Evolutionary conservation across 768 basidiomycete genomes (phyloP), one percentile per base, ranked within the genome.

Genomic region (Calocybe gangraenosa): DNA sequence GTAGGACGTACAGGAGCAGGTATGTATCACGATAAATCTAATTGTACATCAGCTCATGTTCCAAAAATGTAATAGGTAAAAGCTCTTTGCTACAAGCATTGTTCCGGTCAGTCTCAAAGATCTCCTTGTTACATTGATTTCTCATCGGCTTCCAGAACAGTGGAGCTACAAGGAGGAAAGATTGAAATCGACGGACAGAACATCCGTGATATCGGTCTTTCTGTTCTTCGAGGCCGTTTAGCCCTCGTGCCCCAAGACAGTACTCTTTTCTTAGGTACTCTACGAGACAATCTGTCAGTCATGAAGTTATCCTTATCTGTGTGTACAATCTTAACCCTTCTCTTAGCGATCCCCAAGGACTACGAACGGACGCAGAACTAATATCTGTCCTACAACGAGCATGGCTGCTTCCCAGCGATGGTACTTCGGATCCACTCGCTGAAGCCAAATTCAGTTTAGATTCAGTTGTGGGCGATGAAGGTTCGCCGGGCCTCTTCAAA

Each of bases 371-470:
- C 59, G 76, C 76, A 0, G 79, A 83, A 53, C 58, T 84, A 14
- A 76, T 87, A 32, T 74, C 77, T 1, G 73, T 77, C 14, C 71
- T 87, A 3, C 77, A 77, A 44, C 64, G 80, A 36, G 76, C 80
- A 10, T 79, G 78, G 65, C 68, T 87, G 10, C 69, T 86, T 10
- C 79, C 79, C 1, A 61, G 65, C 15, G 67, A 71, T 21, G 79
- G 78, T 6, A 23, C 64, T 9, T 45, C 64, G 19, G 70, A 79
- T 52, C 60, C 77, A 11, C 55, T 58, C 31, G 69, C 73, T 6
- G 75, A 81, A 50, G 70, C 76, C n/a, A 89, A 89, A 58, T 86
- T 87, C 63, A 78, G 77, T 47, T 63, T 87, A 25, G 76, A 82
- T 53, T 69, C 79, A 0, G 59, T 63, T 1, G 80, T 87, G 5